Conservation (phyloP, 2,329 filamentous ascomycete species). For the Nigrospora sphaerica region DNA sequence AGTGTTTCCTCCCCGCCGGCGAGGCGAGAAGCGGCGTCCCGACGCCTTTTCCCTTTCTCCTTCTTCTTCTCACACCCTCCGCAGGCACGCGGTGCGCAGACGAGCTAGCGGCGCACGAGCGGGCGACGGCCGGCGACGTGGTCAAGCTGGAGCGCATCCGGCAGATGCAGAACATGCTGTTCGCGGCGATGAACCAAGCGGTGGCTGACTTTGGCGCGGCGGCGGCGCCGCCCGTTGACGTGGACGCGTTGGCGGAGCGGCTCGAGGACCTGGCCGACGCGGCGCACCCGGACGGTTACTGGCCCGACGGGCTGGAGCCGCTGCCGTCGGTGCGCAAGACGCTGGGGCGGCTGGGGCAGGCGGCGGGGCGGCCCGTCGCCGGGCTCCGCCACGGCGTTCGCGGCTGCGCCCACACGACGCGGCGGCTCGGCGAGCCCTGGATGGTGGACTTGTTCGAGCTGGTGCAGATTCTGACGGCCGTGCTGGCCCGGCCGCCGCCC, state of each 20-base stretch:
- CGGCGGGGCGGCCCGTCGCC: constrained; percentile 8
- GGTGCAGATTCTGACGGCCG: constrained; percentile 10
- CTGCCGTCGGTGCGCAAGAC: constrained; percentile 14
- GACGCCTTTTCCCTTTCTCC: not conserved
- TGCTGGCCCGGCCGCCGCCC: constrained; percentile 3
- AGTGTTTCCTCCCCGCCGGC: not conserved
- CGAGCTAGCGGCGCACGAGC: constrained; percentile 12
- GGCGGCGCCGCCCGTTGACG: not conserved
- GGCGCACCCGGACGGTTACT: constrained; percentile 10
- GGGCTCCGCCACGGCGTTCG: constrained; percentile 17
- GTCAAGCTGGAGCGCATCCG: constrained; percentile 8
- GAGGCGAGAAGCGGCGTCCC: not conserved
- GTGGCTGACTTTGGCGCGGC: not conserved
- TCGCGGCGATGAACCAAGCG: constrained; percentile 1
- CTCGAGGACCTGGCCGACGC: constrained; percentile 4
- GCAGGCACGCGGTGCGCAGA: constrained; percentile 17
- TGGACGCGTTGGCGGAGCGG: constrained; percentile 7
- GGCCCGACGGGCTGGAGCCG: constrained; percentile 21
- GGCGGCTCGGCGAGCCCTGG: constrained; percentile 13
- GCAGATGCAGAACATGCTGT: constrained; percentile 5
- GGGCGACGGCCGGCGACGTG: constrained; percentile 2
- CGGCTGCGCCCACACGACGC: constrained; percentile 13
- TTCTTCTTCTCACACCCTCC: not conserved
- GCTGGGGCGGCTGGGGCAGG: constrained; percentile 14
- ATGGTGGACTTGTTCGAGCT: constrained; percentile 16